Conservation (phyloP, 179 eudicot species). For the Spergularia azorica region DNA sequence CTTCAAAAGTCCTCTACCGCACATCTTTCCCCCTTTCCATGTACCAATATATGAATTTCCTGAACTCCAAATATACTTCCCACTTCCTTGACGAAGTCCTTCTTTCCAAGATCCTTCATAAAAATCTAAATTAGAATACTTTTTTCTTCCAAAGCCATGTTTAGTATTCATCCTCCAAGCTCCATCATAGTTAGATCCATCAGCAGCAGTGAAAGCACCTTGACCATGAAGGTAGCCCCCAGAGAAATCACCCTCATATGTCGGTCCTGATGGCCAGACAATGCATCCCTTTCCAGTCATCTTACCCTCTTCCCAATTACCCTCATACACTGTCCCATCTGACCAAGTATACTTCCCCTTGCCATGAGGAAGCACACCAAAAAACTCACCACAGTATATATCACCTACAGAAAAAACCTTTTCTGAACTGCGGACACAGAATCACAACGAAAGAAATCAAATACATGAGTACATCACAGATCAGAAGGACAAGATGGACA, state of each 20-base stretch:
- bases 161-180: constrained; percentile 78
- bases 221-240: constrained; percentile 87
- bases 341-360: constrained; percentile 86
- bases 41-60: constrained; percentile 75
- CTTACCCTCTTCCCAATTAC: constrained; percentile 88
- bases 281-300: constrained; percentile 81
- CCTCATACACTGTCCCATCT: constrained; percentile 76
- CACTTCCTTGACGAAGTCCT: constrained; percentile 81
- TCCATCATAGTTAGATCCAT: constrained; percentile 69
- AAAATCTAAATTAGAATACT: constrained; percentile 60
- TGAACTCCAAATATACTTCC: constrained; percentile 69
- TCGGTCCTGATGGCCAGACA: constrained; percentile 62
- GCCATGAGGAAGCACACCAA: constrained; percentile 72
- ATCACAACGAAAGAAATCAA: background rate
- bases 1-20: constrained; percentile 85
- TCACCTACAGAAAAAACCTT: constrained; percentile 67
- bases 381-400: constrained; percentile 61
- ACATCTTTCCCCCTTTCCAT: constrained; percentile 82
- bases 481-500: background rate
- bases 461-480: background rate
- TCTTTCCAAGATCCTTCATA: constrained; percentile 96
- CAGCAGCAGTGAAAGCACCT: constrained; percentile 52
- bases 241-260: constrained; percentile 83
- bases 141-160: constrained; percentile 85
- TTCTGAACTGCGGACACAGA: constrained; percentile 37